Base-by-base conservation (phyloP, 148 eudicot species). In the Rhododendron simsii region DNA sequence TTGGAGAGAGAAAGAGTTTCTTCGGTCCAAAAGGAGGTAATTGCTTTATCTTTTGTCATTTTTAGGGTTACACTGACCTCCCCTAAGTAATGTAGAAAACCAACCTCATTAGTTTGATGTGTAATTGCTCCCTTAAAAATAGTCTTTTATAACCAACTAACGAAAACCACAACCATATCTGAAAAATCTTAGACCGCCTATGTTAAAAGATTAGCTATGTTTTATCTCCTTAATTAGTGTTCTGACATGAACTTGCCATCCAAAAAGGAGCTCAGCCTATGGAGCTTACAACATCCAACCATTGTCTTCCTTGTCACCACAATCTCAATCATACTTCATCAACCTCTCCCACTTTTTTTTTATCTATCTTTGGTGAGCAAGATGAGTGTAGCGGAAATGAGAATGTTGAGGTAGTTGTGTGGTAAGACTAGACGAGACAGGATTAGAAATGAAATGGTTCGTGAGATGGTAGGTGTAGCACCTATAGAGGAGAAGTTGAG, bases 21-120 rank as follows among this genome's bases (percentile, higher is more conserved):
- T 77, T 91, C 90, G 90, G 77, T 89, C 41, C 89, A 90, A 84
- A 91, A 91, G 86, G 95, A 95, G 98, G 98, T 94, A 91, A 83
- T 74, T 41, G 20, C 50, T 48, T 59, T 53, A 77, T 83, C 59
- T 15, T 41, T 79, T 51, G 35, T 80, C 81, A 39, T 84, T 45
- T 75, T 28, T 67, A 67, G 74, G 74, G 74, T 67, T 26, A 67
- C 15, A 26, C 16, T 71, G 76, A 71, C 41, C 41, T 71, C 41
- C 9, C 39, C 41, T 13, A 33, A 30, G 39, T 71, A 33, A 5
- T 71, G 76, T 39, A 33, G 39, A 71, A 33, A 67, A 9, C 33
- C 28, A 26, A 15, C 39, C 76, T 30, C 39, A 71, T 71, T 71
- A 71, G 16, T 28, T 71, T 4, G 76, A 33, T 28, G 76, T 33